Evolutionary conservation across 176 grass and related monocot genomes (phyloP), one percentile per base, ranked within the genome.

Genomic region (Hyparrhenia diplandra): DNA sequence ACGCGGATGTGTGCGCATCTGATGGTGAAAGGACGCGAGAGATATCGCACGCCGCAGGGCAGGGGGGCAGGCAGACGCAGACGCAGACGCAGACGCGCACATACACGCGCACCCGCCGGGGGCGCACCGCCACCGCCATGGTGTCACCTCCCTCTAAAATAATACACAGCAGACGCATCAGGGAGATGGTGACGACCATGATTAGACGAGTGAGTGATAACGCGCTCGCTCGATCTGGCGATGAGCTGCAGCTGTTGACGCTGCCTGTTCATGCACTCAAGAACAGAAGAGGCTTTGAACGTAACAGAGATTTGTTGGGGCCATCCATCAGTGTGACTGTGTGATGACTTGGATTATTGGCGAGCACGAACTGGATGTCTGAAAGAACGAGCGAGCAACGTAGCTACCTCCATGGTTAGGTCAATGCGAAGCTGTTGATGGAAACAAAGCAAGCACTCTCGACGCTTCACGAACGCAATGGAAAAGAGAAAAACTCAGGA

Each of bases 221-320:
- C 12, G 27, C 27, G 27, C 9, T 67, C 37, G 5, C 10, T 27
- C 36, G 11, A 27, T 40, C 79, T 57, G 73, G 79, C 73, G 31
- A 14, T 83, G 73, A 78, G 86, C 74, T 83, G 73, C 59, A 24
- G 13, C 18, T 82, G 49, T 82, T 82, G 82, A 55, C 7, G 39
- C 67, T 73, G 80, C 20, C 52, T 57, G 54, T 62, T 78, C 45
- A 28, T 40, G 67, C 36, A 25, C 73, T 64, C 12, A 63, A 84
- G 30, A 13, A 24, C 36, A 7, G 37, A 21, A 11, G 41, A 25
- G 67, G 32, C 74, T 79, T 32, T 46, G 8, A 58, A 58, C 54
- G n/a, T 23, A 46, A 73, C 12, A 10, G 45, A 67, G 59, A 57
- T 43, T 20, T n/a, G 13, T 66, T 63, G 41, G 40, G 57, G 42